Evolutionary conservation across 1,284 basidiomycete species (phyloP).

Genomic region (Cutaneotrichosporon sp.): DNA sequence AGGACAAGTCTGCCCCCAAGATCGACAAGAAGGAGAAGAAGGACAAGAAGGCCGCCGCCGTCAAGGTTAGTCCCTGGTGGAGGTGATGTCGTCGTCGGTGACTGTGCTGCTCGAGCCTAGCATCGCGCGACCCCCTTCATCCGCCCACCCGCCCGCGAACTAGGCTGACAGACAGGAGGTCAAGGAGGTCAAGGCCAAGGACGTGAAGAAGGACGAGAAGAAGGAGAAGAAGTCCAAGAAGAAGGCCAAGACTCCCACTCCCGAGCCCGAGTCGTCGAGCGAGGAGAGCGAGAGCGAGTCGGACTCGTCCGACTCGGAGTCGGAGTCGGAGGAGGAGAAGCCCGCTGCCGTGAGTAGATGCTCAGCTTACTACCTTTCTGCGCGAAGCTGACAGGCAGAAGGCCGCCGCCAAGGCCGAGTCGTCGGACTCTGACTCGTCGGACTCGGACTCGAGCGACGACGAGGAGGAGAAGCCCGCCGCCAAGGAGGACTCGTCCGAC

Average conservation of each 20-base stretch:
- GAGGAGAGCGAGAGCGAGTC: conserved; percentile 55
- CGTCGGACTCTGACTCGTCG: conserved; percentile 44
- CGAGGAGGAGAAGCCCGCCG: conserved; percentile 27
- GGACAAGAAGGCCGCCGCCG: conserved; percentile 15
- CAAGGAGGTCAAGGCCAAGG: conserved; percentile 14
- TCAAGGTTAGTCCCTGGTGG: conserved; percentile 13
- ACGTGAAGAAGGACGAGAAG: conserved; percentile 8
- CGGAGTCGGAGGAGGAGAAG: conserved; percentile 20
- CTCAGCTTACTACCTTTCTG: neutral
- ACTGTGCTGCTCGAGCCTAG: no score
- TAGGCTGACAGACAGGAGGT: conserved; percentile 4
- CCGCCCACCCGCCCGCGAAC: no score
- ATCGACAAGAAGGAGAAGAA: conserved; percentile 36
- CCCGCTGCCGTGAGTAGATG: conserved; percentile 14
- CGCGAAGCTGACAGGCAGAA: conserved; percentile 25
- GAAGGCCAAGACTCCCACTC: conserved; percentile 53
- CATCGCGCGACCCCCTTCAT: no score
- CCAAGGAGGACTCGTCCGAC: conserved; percentile 15
- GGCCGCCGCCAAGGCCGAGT: conserved; percentile 72
- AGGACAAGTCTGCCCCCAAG: conserved; percentile 4
- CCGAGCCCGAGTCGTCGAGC: conserved; percentile 33
- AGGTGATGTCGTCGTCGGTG: no score
- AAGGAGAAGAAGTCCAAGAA: conserved; percentile 48
- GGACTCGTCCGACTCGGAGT: conserved; percentile 57
- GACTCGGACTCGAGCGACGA: conserved; percentile 11